Base-by-base conservation (phyloP, 306 rosid genomes). In the Pueraria montana region DNA sequence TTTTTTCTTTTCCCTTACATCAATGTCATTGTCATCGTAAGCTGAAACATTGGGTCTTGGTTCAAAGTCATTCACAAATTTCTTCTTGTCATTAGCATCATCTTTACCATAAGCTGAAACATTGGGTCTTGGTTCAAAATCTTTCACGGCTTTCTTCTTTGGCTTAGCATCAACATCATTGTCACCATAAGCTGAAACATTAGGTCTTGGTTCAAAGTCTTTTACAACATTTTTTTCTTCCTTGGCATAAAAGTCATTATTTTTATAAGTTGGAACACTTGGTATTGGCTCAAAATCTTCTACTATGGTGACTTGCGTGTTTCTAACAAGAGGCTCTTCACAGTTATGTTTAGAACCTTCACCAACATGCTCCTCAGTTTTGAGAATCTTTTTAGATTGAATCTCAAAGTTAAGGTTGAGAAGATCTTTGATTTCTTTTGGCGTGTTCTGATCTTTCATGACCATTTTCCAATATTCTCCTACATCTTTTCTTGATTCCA, bases 391-490 rank as follows among this genome's bases (percentile, higher is more conserved):
- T 45, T 59, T 17, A 34, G 45, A 81, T 64, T 82, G 74, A 17
- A 42, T 71, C 58, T 64, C 30, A n/a, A 11, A 65, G 46, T 79
- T 7, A 1, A 14, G 7, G 11, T 36, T 32, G 42, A 73, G 12
- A 27, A 36, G 63, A 18, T 78, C 74, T 43, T 42, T 53, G 68
- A 27, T 62, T 52, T 76, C 83, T 48, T 66, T 13, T 7, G 63
- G 63, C 73, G 65, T 59, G 27, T 59, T 11, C 4, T 82, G 77
- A 13, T 82, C 73, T 77, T 77, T 85, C 80, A 73, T 48, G 2
- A 24, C 24, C 68, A 23, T 42, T 56, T 76, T 73, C 86, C 89
- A 86, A 3, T 82, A 58, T 38, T 78, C 79, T 4, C 65, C 79
- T 3, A 18, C 2, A 20, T 66, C 81, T 43, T 72, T 79, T 79